phyloP scores from a whole-genome alignment of 495 filamentous ascomycete genomes.

The Evansstolkia leycettana region DNA sequence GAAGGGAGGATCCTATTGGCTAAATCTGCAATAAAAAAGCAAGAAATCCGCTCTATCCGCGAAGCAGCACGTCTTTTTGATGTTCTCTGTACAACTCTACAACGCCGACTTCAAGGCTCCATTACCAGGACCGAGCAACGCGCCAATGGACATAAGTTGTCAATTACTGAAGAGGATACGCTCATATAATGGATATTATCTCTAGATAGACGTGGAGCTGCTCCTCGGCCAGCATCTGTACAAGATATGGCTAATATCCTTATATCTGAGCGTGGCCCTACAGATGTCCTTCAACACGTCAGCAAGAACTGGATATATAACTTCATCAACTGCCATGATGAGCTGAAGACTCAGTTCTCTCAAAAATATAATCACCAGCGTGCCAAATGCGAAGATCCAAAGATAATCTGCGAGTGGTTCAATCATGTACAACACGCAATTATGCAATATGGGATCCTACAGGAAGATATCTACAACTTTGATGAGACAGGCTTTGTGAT shows the following conservation, averaged over 20 bases:
- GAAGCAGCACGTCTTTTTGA: constrained; percentile 1
- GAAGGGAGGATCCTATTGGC: constrained; percentile 2
- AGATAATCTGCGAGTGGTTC: too few relatives aligned
- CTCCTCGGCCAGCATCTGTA: background rate
- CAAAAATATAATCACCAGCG: too few relatives aligned
- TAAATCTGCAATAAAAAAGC: background rate
- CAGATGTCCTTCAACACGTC: background rate
- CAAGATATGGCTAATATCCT: constrained; percentile 1
- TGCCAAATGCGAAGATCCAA: too few relatives aligned
- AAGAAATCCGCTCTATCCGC: background rate
- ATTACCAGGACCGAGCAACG: background rate
- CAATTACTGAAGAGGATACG: background rate
- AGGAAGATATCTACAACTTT: too few relatives aligned
- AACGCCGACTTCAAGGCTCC: background rate
- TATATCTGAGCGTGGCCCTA: background rate
- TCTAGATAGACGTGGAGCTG: background rate
- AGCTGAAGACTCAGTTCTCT: too few relatives aligned
- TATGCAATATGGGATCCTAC: too few relatives aligned
- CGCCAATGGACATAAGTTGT: constrained; percentile 2
- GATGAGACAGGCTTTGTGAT: too few relatives aligned
- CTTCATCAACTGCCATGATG: too few relatives aligned
- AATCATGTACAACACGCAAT: too few relatives aligned
- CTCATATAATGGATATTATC: background rate
- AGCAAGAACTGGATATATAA: constrained; percentile 1
- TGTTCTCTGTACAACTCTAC: background rate